A percentile compares a stretch with the other conserved stretches of the same genome.
phyloP scores from a whole-genome alignment of 768 basidiomycete species.

The Leccinum variicolor region DNA sequence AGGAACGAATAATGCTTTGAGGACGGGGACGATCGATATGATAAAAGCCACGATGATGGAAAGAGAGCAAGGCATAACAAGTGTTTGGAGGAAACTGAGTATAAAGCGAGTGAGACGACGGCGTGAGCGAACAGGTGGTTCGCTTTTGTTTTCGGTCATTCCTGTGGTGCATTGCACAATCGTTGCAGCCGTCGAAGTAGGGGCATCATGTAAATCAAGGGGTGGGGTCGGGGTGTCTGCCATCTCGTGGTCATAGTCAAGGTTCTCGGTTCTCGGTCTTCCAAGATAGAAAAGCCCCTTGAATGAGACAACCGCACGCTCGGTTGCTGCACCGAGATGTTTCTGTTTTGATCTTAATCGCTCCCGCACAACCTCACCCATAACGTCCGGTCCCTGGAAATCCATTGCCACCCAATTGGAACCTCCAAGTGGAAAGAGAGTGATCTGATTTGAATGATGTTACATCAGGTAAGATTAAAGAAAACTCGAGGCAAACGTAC shows the following conservation, averaged over 20 bases:
- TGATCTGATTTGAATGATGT: slow-evolving; percentile 38
- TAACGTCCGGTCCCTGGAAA: slow-evolving; percentile 60
- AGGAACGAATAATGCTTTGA: slow-evolving; percentile 60
- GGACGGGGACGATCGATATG: slow-evolving; percentile 50
- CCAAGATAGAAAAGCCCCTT: background rate
- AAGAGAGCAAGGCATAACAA: slow-evolving; percentile 48
- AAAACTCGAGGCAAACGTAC: slow-evolving; percentile 32
- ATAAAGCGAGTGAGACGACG: slow-evolving; percentile 8
- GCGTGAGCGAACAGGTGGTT: background rate
- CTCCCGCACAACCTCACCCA: slow-evolving; percentile 52
- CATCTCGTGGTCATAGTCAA: slow-evolving; percentile 10
- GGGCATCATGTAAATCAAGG: background rate
- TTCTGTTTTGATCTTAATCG: slow-evolving; percentile 38
- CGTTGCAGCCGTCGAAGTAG: slow-evolving; percentile 1
- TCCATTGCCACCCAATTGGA: slow-evolving; percentile 56
- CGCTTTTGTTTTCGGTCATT: background rate
- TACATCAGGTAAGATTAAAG: background rate
- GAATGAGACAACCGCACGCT: slow-evolving; percentile 3
- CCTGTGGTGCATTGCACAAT: slow-evolving; percentile 1
- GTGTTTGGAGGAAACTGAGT: slow-evolving; percentile 30
- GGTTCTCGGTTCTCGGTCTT: background rate
- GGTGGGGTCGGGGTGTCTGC: background rate
- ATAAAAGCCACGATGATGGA: slow-evolving; percentile 53
- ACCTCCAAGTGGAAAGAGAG: slow-evolving; percentile 63
- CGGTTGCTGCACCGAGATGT: slow-evolving; percentile 12